Conservation (phyloP, 2,329 filamentous ascomycete species). For the Epichloe sp. region DNA sequence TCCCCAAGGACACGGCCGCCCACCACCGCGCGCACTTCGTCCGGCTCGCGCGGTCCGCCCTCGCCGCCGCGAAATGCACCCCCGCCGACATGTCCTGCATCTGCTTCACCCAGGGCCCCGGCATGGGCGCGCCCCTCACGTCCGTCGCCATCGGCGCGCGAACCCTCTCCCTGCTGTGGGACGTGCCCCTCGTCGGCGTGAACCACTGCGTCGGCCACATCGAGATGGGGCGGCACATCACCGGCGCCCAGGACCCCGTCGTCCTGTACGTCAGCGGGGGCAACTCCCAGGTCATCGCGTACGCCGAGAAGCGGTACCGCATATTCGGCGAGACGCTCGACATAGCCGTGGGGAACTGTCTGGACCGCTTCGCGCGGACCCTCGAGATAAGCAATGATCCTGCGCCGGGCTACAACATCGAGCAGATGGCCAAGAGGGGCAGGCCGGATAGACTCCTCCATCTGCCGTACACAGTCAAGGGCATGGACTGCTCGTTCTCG, state of each 20-base stretch:
- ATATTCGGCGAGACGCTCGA: conserved; percentile 98
- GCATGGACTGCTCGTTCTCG: conserved; percentile 96
- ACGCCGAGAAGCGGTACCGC: conserved; percentile 84
- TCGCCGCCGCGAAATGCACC: conserved; percentile 51
- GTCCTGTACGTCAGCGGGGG: conserved; percentile 88
- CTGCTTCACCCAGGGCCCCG: conserved; percentile 89
- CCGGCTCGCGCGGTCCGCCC: conserved; percentile 63
- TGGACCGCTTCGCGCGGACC: conserved; percentile 89
- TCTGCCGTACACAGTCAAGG: conserved; percentile 90
- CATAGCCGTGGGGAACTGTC: conserved; percentile 93
- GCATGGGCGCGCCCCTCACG: conserved; percentile 89
- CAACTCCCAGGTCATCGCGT: conserved; percentile 98
- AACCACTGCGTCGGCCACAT: conserved; percentile 99
- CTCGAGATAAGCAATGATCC: conserved; percentile 89
- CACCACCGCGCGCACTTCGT: conserved; percentile 86
- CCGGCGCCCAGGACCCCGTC: conserved; percentile 78
- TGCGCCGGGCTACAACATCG: conserved; percentile 94
- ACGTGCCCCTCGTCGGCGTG: conserved; percentile 77
- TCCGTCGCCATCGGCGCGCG: conserved; percentile 77
- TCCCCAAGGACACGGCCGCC: conserved; percentile 88
- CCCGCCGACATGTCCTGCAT: conserved; percentile 70
- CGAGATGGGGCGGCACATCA: conserved; percentile 93
- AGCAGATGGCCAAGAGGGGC: conserved; percentile 72
- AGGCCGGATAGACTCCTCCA: conserved; percentile 54
- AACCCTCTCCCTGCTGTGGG: conserved; percentile 72